Evolutionary conservation across 2,329 filamentous ascomycete species (phyloP), one percentile per base, ranked within the genome.

Genomic region (Graphilbum sp.): DNA sequence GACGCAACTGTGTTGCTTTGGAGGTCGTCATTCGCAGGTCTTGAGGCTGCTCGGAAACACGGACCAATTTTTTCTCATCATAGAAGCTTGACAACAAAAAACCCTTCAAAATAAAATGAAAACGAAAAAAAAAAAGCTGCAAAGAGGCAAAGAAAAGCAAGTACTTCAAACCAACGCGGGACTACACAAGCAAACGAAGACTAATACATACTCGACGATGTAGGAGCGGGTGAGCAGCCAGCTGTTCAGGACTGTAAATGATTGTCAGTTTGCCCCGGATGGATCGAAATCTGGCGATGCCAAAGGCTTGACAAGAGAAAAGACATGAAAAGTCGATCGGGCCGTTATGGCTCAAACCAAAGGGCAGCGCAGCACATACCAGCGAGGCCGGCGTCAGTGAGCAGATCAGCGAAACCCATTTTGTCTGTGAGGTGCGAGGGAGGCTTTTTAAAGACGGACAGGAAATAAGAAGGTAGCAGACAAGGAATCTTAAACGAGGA

Each of bases 41-140:
- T 84, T 84, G 81, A 81, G 68, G 73, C 78, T 74, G 72, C 75
- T 55, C 76, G 72, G 80, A 70, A 85, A 86, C 79, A 85, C 79
- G 79, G 79, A 85, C 79, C 78, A 84, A 84, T 73, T 20, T 64
- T 65, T 67, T 75, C 67, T 84, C 79, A 83, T 84, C 79, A 80
- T 46, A 51, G 46, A 37, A 41, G 33, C 41, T n/a, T n/a, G n/a
- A n/a, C n/a, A n/a, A n/a, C n/a, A n/a, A n/a, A n/a, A n/a, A n/a
- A n/a, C n/a, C n/a, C n/a, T n/a, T n/a, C n/a, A n/a, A n/a, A 37
- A 33, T 29, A 40, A 29, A 23, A 42, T 30, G 37, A 17, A 30
- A 38, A 36, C 23, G 16, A 10, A 5, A 23, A 35, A n/a, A n/a
- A n/a, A n/a, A n/a, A n/a, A n/a, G n/a, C n/a, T n/a, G n/a, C n/a